Conservation (phyloP, 805 yeast genomes). For the Kurtzmaniella cleridarum region DNA sequence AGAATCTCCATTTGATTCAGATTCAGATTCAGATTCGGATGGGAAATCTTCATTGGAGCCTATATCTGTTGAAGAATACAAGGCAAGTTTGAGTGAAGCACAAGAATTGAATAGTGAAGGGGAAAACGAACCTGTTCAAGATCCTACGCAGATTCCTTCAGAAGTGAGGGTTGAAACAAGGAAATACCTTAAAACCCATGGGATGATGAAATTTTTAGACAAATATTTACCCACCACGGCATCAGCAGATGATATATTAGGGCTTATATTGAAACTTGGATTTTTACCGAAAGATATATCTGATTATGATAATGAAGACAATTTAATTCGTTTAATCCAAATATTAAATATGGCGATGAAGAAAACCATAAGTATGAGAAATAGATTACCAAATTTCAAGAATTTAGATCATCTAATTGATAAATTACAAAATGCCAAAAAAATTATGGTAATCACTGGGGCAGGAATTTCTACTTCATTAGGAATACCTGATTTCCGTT, state of each 20-base stretch:
- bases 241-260: conserved; percentile 50
- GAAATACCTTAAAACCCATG: conserved; percentile 51
- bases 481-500: conserved; percentile 42
- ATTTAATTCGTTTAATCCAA: conserved; percentile 42
- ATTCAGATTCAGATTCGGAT: neutral
- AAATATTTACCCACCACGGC: conserved; percentile 59
- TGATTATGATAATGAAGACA: conserved; percentile 33
- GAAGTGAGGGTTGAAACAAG: conserved; percentile 21
- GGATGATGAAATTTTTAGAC: conserved; percentile 55
- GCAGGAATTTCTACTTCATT: conserved; percentile 42
- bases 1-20: neutral
- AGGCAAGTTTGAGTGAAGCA: conserved; percentile 1
- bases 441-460: conserved; percentile 37
- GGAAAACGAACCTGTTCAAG: neutral
- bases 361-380: conserved; percentile 52
- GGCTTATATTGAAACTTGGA: conserved; percentile 60
- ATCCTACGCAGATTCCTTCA: conserved; percentile 5
- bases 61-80: conserved; percentile 4
- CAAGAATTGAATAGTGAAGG: neutral
- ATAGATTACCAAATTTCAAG: conserved; percentile 47
- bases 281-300: conserved; percentile 36
- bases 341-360: conserved; percentile 60
- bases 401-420: conserved; percentile 55
- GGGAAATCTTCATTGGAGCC: conserved; percentile 1
- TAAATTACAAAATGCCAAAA: conserved; percentile 46